Conservation (phyloP, 2,329 filamentous ascomycete genomes). For the Penicillium brevicompactum region DNA sequence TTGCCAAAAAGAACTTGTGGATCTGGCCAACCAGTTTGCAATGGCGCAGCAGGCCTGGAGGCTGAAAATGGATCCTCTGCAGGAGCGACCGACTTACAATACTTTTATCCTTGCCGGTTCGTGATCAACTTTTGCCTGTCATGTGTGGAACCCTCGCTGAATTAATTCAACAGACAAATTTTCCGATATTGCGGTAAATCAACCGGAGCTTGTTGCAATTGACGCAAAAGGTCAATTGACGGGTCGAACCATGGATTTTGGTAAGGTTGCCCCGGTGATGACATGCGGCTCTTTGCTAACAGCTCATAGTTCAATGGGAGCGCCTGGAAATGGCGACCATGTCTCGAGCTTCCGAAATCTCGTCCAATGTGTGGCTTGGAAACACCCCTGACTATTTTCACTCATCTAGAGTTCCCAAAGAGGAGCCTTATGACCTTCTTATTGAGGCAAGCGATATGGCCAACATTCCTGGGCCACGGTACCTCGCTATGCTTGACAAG, state of each 20-base stretch:
- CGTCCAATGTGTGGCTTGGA: slow-evolving; percentile 86
- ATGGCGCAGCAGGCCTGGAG: slow-evolving; percentile 77
- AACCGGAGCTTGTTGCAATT: slow-evolving; percentile 72
- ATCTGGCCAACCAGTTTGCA: slow-evolving; percentile 66
- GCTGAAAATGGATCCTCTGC: slow-evolving; percentile 61
- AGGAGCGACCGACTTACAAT: slow-evolving; percentile 69
- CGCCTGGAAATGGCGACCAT: slow-evolving; percentile 89
- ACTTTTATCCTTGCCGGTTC: slow-evolving; percentile 74
- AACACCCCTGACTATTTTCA: slow-evolving; percentile 74
- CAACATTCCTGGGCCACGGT: slow-evolving; percentile 69
- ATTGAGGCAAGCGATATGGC: slow-evolving; percentile 90
- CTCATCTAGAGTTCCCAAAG: slow-evolving; percentile 52
- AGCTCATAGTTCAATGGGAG: slow-evolving; percentile 69
- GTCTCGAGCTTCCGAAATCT: slow-evolving; percentile 86
- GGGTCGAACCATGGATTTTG: slow-evolving; percentile 82
- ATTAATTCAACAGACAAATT: slow-evolving; percentile 60
- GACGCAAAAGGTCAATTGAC: slow-evolving; percentile 72
- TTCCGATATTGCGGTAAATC: slow-evolving; percentile 68
- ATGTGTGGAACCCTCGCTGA: neutral
- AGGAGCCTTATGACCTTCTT: slow-evolving; percentile 71
- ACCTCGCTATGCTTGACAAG: slow-evolving; percentile 65
- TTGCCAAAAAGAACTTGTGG: slow-evolving; percentile 64
- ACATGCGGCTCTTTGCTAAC: slow-evolving; percentile 7
- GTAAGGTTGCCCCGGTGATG: slow-evolving; percentile 41
- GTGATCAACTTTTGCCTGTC: slow-evolving; percentile 19